phyloP scores from a whole-genome alignment of 2,329 filamentous ascomycete species.

The Aschersonia sp. region DNA sequence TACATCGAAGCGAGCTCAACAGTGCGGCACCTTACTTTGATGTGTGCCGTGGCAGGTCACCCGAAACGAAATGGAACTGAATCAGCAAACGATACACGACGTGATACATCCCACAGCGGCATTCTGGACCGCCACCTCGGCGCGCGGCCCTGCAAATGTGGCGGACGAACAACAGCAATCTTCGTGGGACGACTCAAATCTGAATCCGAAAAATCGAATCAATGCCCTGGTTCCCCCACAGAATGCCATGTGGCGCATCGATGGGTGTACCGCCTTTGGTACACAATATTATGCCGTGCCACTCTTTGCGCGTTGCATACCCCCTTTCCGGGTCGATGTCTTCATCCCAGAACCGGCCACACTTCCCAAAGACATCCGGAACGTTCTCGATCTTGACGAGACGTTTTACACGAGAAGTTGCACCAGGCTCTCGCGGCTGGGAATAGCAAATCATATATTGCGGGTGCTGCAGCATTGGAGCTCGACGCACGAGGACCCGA shows the following conservation, averaged over 20 bases:
- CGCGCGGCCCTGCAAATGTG: background rate
- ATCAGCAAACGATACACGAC: slow-evolving; percentile 34
- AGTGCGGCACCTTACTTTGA: too few species aligned
- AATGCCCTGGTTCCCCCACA: slow-evolving; percentile 33
- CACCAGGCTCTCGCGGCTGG: slow-evolving; percentile 30
- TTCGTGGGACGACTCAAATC: slow-evolving; percentile 31
- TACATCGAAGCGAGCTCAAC: too few species aligned
- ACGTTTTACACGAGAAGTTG: slow-evolving; percentile 42
- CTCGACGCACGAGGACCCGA: slow-evolving; percentile 12
- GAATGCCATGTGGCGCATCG: slow-evolving; percentile 39
- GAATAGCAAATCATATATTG: slow-evolving; percentile 37
- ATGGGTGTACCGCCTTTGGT: slow-evolving; percentile 41
- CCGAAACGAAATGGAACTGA: slow-evolving; percentile 34
- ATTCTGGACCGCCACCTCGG: slow-evolving; percentile 16
- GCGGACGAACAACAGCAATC: background rate
- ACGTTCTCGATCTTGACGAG: slow-evolving; percentile 30
- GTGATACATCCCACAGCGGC: slow-evolving; percentile 45
- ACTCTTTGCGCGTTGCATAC: slow-evolving; percentile 28
- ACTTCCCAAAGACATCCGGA: slow-evolving; percentile 25
- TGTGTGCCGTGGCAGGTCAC: too few species aligned
- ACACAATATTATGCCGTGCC: slow-evolving; percentile 44
- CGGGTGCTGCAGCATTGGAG: slow-evolving; percentile 40
- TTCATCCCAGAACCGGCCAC: slow-evolving; percentile 37
- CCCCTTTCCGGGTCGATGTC: slow-evolving; percentile 42
- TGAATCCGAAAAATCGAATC: slow-evolving; percentile 48